These are phyloP conservation scores for Boletus bicolor DNA, from an alignment of 768 basidiomycete genomes.

Conservation along the genomic window DNA sequence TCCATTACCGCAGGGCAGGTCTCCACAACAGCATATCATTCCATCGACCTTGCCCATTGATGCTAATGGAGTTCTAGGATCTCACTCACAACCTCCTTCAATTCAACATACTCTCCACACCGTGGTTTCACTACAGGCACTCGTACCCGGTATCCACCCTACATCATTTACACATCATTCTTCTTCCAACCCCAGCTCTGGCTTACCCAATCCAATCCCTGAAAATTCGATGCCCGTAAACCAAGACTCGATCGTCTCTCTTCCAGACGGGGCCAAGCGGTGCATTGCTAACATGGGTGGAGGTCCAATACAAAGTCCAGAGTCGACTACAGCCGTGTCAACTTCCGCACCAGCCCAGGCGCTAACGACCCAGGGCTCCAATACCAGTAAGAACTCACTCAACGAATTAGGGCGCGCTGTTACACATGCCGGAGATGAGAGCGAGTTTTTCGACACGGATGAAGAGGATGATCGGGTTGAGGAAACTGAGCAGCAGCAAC, in stretches of 20 bases:
- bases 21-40: conserved; percentile 8
- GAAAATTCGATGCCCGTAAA: conserved; percentile 40
- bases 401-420: conserved; percentile 10
- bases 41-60: not conserved
- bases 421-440: conserved; percentile 29
- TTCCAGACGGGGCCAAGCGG: conserved; percentile 74
- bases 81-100: conserved; percentile 8
- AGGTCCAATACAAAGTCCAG: conserved; percentile 56
- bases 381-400: conserved; percentile 3
- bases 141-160: conserved; percentile 10
- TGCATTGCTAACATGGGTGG: conserved; percentile 70
- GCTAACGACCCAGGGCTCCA: not conserved
- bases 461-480: conserved; percentile 34
- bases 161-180: conserved; percentile 16
- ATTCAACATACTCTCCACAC: conserved; percentile 22
- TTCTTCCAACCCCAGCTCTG: conserved; percentile 18
- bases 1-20: conserved; percentile 1
- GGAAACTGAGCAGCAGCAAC: conserved; percentile 12
- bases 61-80: not conserved
- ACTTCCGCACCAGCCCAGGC: not conserved
- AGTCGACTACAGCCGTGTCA: not conserved
- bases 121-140: conserved; percentile 11
- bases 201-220: conserved; percentile 23
- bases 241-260: conserved; percentile 65
- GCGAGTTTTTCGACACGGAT: conserved; percentile 65